Base-by-base conservation (phyloP, 2,329 filamentous ascomycete genomes). In the Fusarium sterilihyphosum region DNA sequence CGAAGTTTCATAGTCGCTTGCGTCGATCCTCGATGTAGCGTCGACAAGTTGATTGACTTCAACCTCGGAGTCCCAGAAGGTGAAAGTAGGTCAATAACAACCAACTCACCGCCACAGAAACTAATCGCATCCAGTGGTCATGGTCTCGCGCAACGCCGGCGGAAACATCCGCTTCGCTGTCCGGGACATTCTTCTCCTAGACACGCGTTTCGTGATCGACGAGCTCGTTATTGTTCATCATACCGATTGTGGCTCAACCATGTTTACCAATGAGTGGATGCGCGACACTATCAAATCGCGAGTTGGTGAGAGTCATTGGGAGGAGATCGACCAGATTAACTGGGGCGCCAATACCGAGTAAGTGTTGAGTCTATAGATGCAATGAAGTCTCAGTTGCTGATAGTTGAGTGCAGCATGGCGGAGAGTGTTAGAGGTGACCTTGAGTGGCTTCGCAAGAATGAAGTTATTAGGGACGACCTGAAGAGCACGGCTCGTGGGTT, bases 321-420 rank as follows among this genome's bases (percentile, higher is more conserved):
- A 31, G 5, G 47, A 50, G 16, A 50, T 50, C 9, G 29, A n/a
- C 14, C 22, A n/a, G 14, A 50, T n/a, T 6, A 8, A 50, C 11
- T 50, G 29, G 47, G 47, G 29, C 10, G 26, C 47, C 10, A 50
- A 50, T 4, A 50, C 29, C 3, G 29, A 50, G 47, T 50, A n/a
- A 50, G 18, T 29, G 0, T 7, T 20, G 12, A 14, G 12, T 9
- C 24, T 26, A 24, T 8, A 16, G 18, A 20, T 46, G 4, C 5
- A 4, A 20, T 6, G 0, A 26, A 1, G 5, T 6, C 3, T 10
- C 8, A 14, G 8, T 29, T 14, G 8, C 13, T 47, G 8, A 47
- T 5, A 4, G 1, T 0, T 29, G 44, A 11, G 2, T 52, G 5
- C 6, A 53, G 50, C 17, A 53, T 53, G 50, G 50, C 33, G 13